A percentile compares a stretch with the other conserved stretches of the same genome.
Evolutionary conservation across 2,329 filamentous ascomycete genomes (phyloP).

Genomic region (Fusarium lateritium): DNA sequence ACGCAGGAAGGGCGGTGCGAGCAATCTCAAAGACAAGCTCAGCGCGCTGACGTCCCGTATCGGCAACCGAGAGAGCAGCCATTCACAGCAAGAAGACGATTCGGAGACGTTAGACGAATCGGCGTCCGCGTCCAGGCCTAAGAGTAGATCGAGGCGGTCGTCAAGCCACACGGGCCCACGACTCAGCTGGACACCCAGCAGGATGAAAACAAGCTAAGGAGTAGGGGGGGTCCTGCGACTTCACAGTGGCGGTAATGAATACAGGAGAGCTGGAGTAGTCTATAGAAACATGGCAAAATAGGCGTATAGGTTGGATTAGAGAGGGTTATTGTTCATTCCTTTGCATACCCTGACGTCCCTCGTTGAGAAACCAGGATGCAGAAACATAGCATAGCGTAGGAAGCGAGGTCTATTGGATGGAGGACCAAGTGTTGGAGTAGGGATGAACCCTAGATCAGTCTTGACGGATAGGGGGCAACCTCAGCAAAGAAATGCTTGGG

Average conservation of each 20-base stretch:
- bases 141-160: slow-evolving; percentile 37
- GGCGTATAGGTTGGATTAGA: slow-evolving; percentile 38
- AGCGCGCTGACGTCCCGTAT: slow-evolving; percentile 54
- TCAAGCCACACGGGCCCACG: slow-evolving; percentile 40
- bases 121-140: slow-evolving; percentile 24
- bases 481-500: slow-evolving; percentile 15
- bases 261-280: slow-evolving; percentile 21
- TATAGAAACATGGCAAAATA: slow-evolving; percentile 34
- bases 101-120: slow-evolving; percentile 43
- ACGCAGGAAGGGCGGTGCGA: slow-evolving; percentile 50
- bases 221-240: slow-evolving; percentile 11
- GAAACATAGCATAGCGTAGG: slow-evolving; percentile 30
- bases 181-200: slow-evolving; percentile 35
- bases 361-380: slow-evolving; percentile 12
- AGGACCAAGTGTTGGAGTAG: slow-evolving; percentile 14
- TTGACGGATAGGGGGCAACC: slow-evolving; percentile 28
- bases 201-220: slow-evolving; percentile 33
- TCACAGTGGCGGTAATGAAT: slow-evolving; percentile 10
- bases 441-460: slow-evolving; percentile 20
- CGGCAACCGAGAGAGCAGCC: slow-evolving; percentile 41
- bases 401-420: slow-evolving; percentile 18
- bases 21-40: slow-evolving; percentile 55
- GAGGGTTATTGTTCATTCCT: slow-evolving; percentile 31
- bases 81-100: slow-evolving; percentile 43
- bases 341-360: slow-evolving; percentile 21